These are phyloP conservation scores for Hygrophorus russula DNA, from an alignment of 768 basidiomycete genomes.

Conservation along the genomic window DNA sequence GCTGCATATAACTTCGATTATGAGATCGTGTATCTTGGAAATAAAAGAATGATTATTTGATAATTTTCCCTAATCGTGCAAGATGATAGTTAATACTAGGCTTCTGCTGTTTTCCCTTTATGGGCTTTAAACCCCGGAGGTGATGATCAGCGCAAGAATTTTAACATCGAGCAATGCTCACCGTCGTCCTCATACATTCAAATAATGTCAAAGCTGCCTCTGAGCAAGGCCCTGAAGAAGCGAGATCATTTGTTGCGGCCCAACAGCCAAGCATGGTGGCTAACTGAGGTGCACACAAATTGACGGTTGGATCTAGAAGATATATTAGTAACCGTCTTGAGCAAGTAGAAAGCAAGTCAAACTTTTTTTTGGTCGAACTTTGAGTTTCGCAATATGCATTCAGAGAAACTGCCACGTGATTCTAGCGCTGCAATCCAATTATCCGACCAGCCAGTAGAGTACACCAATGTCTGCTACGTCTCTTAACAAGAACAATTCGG, in stretches of 20 bases:
- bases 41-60: slow-evolving; percentile 32
- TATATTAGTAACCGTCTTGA: slow-evolving; percentile 2
- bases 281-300: slow-evolving; percentile 59
- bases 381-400: slow-evolving; percentile 68
- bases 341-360: slow-evolving; percentile 11
- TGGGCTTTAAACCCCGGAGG: slow-evolving; percentile 33
- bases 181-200: slow-evolving; percentile 79
- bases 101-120: slow-evolving; percentile 52
- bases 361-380: slow-evolving; percentile 73
- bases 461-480: slow-evolving; percentile 5
- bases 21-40: neutral
- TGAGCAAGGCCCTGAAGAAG: slow-evolving; percentile 42
- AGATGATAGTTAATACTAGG: slow-evolving; percentile 88
- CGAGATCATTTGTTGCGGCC: slow-evolving; percentile 62
- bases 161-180: slow-evolving; percentile 25
- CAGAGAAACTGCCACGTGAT: slow-evolving; percentile 27
- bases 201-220: slow-evolving; percentile 51
- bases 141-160: neutral
- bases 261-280: slow-evolving; percentile 78
- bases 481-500: slow-evolving; percentile 49
- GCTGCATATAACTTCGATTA: too few relatives aligned
- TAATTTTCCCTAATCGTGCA: slow-evolving; percentile 63
- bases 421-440: too few relatives aligned
- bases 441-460: too few relatives aligned
- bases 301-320: slow-evolving; percentile 29